Evolutionary conservation across 1,284 basidiomycete species (phyloP).

Genomic region (Microbotryomycetes sp.): DNA sequence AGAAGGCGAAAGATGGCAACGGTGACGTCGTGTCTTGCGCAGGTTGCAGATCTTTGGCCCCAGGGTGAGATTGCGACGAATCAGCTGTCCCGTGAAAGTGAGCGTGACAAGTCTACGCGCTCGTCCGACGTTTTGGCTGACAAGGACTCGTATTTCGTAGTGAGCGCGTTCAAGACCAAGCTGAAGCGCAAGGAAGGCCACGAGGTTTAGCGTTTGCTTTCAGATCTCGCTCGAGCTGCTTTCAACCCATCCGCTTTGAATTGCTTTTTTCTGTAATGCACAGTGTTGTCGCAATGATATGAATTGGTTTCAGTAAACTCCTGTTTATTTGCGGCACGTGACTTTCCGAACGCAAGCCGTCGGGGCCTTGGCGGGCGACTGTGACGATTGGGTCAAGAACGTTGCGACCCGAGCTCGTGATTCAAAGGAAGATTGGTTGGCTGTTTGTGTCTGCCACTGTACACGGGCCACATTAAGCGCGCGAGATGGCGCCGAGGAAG

Average conservation of each 20-base stretch:
- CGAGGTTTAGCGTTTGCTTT: not conserved
- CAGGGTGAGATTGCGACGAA: conserved; percentile 26
- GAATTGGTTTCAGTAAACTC: too few relatives aligned
- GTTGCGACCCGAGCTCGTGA: too few relatives aligned
- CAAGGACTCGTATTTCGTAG: too few relatives aligned
- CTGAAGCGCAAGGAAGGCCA: not conserved
- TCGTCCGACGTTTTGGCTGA: too few relatives aligned
- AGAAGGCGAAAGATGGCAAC: not conserved
- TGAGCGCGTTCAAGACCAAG: too few relatives aligned
- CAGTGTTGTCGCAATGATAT: too few relatives aligned
- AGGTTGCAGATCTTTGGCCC: conserved; percentile 32
- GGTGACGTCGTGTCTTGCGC: not conserved
- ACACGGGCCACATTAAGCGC: too few relatives aligned
- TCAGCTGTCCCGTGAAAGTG: conserved; percentile 34
- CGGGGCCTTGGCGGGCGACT: not conserved
- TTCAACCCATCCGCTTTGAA: not conserved
- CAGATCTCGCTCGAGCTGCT: not conserved
- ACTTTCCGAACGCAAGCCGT: not conserved
- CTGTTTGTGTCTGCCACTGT: too few relatives aligned
- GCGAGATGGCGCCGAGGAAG: not conserved
- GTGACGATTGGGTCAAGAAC: not conserved
- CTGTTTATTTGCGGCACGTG: too few relatives aligned
- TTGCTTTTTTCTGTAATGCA: not conserved
- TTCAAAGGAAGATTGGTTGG: too few relatives aligned
- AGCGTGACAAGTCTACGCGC: conserved; percentile 1